Base-by-base conservation (phyloP, 352 stramenopile genomes). In the Globisporangium solare region DNA sequence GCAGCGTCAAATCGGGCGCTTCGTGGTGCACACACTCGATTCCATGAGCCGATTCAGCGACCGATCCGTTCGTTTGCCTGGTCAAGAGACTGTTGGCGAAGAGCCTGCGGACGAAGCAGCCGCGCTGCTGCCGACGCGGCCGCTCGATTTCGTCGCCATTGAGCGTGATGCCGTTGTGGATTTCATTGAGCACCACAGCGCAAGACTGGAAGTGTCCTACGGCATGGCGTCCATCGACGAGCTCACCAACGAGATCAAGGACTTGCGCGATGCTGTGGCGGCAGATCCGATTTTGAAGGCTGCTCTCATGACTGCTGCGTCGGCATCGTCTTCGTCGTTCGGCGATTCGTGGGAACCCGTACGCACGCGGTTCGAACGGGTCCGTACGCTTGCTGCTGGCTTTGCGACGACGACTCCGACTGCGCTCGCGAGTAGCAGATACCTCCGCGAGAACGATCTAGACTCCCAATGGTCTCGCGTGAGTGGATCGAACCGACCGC, bases 151-250 rank as follows among this genome's bases (percentile, higher is more conserved):
- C 27, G 46, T 45, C 6, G 40, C 31, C 5, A 59, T 69, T 12
- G 51, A 61, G 8, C 40, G 56, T 13, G 51, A 42, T 2, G n/a
- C 48, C 10, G 48, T 61, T 7, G 66, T 71, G 6, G 66, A 74
- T 24, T 48, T 71, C 22, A 55, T 74, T 15, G 63, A 74, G 37
- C 48, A 35, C 41, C 58, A 74, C 42, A 68, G 66, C 49, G 41
- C 56, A 14, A 63, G 66, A 3, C 53, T 74, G 3, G 58, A 71
- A 43, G 27, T 45, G 3, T 47, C 54, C 15, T 74, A 62, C 51
- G 63, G 57, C 20, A 21, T 52, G 12, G 27, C 52, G 27, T 71
- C 69, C 54, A 41, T 71, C 14, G 67, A 74, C 50, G 18, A 41
- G 40, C 56, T 66, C 18, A 66, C 40, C 14, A 49, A 53, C 12